Evolutionary conservation across 2,329 filamentous ascomycete species (phyloP).

Genomic region (Fusarium buharicum): DNA sequence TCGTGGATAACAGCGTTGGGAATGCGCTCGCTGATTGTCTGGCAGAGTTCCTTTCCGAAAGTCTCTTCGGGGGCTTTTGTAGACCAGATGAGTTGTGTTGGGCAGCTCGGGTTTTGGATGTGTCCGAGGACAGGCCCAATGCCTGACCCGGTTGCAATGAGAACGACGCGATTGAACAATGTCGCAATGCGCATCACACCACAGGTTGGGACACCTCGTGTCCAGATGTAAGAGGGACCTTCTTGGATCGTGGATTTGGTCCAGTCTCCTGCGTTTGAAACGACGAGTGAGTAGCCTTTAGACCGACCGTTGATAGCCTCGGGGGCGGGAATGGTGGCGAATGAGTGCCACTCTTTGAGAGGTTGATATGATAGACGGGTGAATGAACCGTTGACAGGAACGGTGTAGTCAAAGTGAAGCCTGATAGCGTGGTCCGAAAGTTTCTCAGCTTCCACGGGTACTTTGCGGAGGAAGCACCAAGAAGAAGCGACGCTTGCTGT

Average conservation of each 20-base stretch:
- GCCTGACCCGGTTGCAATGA: constrained; percentile 78
- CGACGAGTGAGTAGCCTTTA: constrained; percentile 71
- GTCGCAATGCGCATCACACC: constrained; percentile 75
- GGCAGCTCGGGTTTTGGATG: constrained; percentile 61
- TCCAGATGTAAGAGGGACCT: constrained; percentile 71
- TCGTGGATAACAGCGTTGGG: constrained; percentile 74
- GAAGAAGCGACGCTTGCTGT: constrained; percentile 75
- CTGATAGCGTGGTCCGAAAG: constrained; percentile 80
- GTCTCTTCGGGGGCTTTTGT: constrained; percentile 70
- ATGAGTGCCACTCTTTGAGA: constrained; percentile 77
- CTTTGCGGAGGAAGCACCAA: constrained; percentile 76
- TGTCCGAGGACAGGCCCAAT: constrained; percentile 74
- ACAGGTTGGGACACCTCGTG: constrained; percentile 72
- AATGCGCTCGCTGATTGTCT: constrained; percentile 66
- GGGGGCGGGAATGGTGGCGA: constrained; percentile 76
- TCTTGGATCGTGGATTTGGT: constrained; percentile 71
- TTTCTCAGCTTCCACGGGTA: constrained; percentile 71
- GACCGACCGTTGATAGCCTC: constrained; percentile 41
- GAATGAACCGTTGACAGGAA: constrained; percentile 61
- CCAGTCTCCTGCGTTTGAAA: constrained; percentile 82
- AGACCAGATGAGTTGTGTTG: constrained; percentile 74
- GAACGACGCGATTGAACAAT: constrained; percentile 72
- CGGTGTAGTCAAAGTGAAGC: constrained; percentile 73
- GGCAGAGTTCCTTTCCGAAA: constrained; percentile 68
- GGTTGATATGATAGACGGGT: constrained; percentile 69